These are phyloP conservation scores for Chrysoporthe cubensis DNA, from an alignment of 2,329 filamentous ascomycete species.

Conservation along the genomic window DNA sequence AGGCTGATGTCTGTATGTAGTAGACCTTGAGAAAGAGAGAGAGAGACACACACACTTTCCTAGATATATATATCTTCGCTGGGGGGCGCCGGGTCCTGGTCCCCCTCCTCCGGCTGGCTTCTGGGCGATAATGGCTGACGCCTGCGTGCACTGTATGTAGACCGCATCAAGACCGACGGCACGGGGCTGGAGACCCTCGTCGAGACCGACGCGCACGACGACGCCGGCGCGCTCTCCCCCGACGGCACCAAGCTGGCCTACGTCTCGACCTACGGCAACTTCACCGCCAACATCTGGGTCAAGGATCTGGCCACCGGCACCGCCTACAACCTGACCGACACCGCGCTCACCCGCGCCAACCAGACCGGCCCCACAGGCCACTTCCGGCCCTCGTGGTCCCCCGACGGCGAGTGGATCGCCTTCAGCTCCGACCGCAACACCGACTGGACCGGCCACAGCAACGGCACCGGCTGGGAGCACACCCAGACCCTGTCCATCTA, in stretches of 20 bases:
- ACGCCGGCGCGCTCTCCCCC: conserved; percentile 42
- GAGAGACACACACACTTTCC: too few species aligned
- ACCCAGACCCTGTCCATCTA: conserved; percentile 46
- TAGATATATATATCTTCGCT: too few species aligned
- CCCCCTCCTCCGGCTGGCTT: too few species aligned
- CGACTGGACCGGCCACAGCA: conserved; percentile 46
- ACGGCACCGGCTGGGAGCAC: conserved; percentile 46
- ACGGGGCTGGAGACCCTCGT: conserved; percentile 41
- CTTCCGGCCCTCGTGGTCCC: conserved; percentile 46
- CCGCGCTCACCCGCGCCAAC: conserved; percentile 28
- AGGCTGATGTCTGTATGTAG: conserved; percentile 45
- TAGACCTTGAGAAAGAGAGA: not conserved
- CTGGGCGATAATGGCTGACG: not conserved
- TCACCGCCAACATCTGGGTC: conserved; percentile 46
- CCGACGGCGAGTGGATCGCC: conserved; percentile 45
- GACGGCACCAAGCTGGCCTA: conserved; percentile 43
- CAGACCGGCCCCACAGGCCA: conserved; percentile 38
- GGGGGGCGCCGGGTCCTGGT: too few species aligned
- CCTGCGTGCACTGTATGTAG: conserved; percentile 33
- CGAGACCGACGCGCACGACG: conserved; percentile 42
- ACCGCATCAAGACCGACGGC: conserved; percentile 42
- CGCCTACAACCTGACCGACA: conserved; percentile 43
- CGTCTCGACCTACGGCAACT: conserved; percentile 43
- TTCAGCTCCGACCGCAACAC: conserved; percentile 49
- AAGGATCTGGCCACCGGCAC: conserved; percentile 41